These are phyloP conservation scores for Plasmopara viticola DNA, from an alignment of 352 stramenopile genomes.

Conservation along the genomic window DNA sequence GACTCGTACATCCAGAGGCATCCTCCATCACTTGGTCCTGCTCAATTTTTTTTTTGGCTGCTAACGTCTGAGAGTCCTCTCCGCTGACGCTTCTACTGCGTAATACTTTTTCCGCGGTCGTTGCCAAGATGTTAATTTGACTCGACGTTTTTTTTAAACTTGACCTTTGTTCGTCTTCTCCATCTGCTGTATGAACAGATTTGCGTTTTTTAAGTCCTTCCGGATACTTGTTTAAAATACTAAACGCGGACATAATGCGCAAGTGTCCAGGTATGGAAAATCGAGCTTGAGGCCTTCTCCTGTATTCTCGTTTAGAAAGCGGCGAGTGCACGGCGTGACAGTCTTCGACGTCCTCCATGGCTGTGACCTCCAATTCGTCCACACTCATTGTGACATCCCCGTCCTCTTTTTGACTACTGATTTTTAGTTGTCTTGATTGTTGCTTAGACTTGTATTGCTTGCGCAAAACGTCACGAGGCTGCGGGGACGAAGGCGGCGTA, in stretches of 20 bases:
- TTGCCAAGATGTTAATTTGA: slow-evolving; percentile 49
- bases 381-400: slow-evolving; percentile 36
- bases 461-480: slow-evolving; percentile 66
- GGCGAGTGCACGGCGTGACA: slow-evolving; percentile 16
- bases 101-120: slow-evolving; percentile 14
- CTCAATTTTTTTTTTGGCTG: slow-evolving; percentile 11
- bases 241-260: slow-evolving; percentile 44
- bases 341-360: slow-evolving; percentile 29
- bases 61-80: slow-evolving; percentile 18
- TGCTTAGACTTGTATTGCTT: slow-evolving; percentile 63
- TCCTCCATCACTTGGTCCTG: slow-evolving; percentile 56
- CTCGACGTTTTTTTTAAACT: slow-evolving; percentile 70
- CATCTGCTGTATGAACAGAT: slow-evolving; percentile 28
- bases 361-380: slow-evolving; percentile 57
- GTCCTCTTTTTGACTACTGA: slow-evolving; percentile 12
- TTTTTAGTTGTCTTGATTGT: slow-evolving; percentile 6
- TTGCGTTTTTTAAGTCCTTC: slow-evolving; percentile 76
- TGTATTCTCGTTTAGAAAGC: slow-evolving; percentile 5
- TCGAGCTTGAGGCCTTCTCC: slow-evolving; percentile 15
- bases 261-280: slow-evolving; percentile 58
- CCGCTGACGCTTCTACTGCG: slow-evolving; percentile 20
- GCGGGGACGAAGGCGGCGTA: slow-evolving; percentile 72
- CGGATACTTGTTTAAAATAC: slow-evolving; percentile 52
- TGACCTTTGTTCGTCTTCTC: slow-evolving; percentile 9
- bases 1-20: slow-evolving; percentile 10